These are phyloP conservation scores for Ceratocystis lukuohia DNA, from an alignment of 2,329 filamentous ascomycete genomes.

Conservation along the genomic window DNA sequence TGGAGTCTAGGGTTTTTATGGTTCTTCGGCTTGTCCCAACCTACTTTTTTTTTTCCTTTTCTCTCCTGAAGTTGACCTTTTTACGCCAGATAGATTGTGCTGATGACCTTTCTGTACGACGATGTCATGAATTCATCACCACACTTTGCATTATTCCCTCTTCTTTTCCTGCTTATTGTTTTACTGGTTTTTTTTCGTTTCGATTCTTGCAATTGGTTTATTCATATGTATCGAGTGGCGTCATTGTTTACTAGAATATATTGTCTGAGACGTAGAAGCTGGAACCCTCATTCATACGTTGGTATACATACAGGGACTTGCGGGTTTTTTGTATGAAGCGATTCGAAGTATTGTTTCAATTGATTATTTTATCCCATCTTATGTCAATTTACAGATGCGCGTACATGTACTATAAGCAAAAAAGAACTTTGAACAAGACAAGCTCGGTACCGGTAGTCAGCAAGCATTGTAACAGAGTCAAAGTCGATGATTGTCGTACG, in stretches of 20 bases:
- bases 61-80: slow-evolving; percentile 4
- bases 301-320: background rate
- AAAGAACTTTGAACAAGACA: too few relatives aligned
- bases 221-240: background rate
- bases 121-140: slow-evolving; percentile 8
- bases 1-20: background rate
- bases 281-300: background rate
- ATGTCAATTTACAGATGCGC: too few relatives aligned
- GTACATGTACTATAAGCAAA: too few relatives aligned
- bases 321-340: background rate
- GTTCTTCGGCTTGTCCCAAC: background rate
- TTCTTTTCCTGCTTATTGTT: slow-evolving; percentile 9
- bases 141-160: slow-evolving; percentile 4
- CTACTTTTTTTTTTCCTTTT: background rate
- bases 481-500: too few relatives aligned
- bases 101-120: slow-evolving; percentile 4
- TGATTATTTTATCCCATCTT: background rate
- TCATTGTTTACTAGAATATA: slow-evolving; percentile 9
- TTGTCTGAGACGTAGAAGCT: background rate
- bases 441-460: too few relatives aligned
- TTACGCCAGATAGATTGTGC: slow-evolving; percentile 8
- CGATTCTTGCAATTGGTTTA: background rate
- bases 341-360: background rate
- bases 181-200: background rate
- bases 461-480: too few relatives aligned